Base-by-base conservation (phyloP, 2,329 filamentous ascomycete genomes). In the Ophiosphaerella herpotricha region DNA sequence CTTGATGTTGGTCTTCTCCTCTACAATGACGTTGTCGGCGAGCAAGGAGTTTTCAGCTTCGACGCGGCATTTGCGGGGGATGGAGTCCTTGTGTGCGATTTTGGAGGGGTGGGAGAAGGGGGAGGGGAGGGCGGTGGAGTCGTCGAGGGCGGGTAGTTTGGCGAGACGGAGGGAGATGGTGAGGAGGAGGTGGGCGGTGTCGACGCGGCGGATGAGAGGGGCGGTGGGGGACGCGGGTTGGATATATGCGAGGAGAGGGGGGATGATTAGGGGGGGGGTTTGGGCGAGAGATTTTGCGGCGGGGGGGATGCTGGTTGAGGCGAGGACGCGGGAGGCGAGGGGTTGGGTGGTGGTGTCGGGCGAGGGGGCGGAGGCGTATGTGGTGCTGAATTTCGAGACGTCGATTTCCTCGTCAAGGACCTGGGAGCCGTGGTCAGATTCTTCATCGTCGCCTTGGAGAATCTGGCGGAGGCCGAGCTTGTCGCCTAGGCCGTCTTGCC, bases 1-100 rank as follows among this genome's bases (percentile, higher is more conserved):
- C 73, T 96, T 97, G 75, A 99, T 89, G n/a, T 91, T 88, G 21
- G 85, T 87, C 71, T 93, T 93, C 63, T 93, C 90, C 66, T 93
- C 90, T 0, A 97, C 86, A 1, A 86, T 91, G 35, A 95, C 91
- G 66, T 97, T 97, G 50, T 93, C 89, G 1, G 85, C 93, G 33
- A 97, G 84, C 2, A 97, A 80, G 58, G 85, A 90, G 76, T 97
- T 93, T 39, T 84, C 81, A 61, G 87, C 85, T 16, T 90, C 91
- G 48, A 97, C 89, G 4, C 90, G 94, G 39, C 89, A 91, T 45
- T 87, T 86, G 31, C 85, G 80, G 47, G 91, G 90, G 31, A 97
- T 86, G 21, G 88, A 88, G 48, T 91, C 87, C 0, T 90, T 89
- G 65, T 94, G 89, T 2, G 90, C 88, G 43, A 97, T 81, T 73